These are phyloP conservation scores for Geosmithia putterillii DNA, from an alignment of 2,329 filamentous ascomycete genomes.

Conservation along the genomic window DNA sequence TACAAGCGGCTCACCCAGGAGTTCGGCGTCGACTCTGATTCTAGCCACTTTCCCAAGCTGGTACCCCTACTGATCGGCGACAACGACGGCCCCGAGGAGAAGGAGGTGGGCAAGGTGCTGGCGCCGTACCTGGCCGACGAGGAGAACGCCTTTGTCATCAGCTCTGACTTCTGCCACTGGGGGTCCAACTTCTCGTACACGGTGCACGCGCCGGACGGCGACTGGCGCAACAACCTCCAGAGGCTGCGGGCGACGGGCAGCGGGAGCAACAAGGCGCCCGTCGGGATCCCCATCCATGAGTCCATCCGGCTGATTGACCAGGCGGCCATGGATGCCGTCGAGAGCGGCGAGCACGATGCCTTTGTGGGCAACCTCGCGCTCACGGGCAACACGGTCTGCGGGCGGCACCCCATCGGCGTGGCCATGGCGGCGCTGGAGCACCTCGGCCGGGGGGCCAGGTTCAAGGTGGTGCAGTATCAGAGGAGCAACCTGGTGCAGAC, in stretches of 20 bases:
- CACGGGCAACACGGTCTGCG: conserved; percentile 88
- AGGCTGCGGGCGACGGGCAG: conserved; percentile 18
- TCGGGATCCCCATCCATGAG: conserved; percentile 56
- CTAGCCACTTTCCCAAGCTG: conserved; percentile 49
- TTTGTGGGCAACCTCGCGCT: conserved; percentile 58
- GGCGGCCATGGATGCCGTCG: conserved; percentile 73
- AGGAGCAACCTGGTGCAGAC: conserved; percentile 64
- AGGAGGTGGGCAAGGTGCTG: conserved; percentile 55
- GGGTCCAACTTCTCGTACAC: conserved; percentile 71
- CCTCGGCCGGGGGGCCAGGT: conserved; percentile 32
- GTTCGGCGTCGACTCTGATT: conserved; percentile 21
- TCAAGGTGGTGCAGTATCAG: conserved; percentile 78
- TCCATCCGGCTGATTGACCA: conserved; percentile 73
- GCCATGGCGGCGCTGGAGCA: conserved; percentile 78
- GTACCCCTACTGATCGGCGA: conserved; percentile 80
- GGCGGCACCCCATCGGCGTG: conserved; percentile 87
- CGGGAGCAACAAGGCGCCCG: conserved; percentile 20
- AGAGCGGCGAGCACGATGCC: conserved; percentile 56
- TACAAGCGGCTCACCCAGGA: conserved; percentile 57
- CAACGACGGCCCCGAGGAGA: conserved; percentile 53
- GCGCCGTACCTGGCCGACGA: conserved; percentile 67
- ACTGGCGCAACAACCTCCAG: conserved; percentile 22
- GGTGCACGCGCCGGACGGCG: conserved; percentile 47
- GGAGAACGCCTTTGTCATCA: conserved; percentile 72
- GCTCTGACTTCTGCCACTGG: conserved; percentile 98